Conservation (phyloP, 176 grass and related monocot genomes). For the Tillandsia fasciculata region DNA sequence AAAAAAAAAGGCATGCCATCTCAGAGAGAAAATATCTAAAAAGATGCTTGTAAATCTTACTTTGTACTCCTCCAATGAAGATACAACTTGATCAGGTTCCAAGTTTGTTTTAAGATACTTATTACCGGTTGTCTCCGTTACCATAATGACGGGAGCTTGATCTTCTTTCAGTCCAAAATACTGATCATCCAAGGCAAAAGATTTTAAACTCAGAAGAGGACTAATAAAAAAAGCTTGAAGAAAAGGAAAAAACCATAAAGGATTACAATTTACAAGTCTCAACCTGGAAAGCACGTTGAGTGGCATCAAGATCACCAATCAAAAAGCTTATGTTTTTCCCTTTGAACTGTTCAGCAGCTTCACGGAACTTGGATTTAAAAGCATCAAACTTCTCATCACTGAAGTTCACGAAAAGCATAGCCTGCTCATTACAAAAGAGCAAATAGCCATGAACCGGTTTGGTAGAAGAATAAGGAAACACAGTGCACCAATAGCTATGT, state of each 20-base stretch:
- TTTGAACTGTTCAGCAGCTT: constrained; percentile 51
- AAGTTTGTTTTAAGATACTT: constrained; percentile 78
- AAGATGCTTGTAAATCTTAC: constrained; percentile 31
- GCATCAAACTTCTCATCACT: constrained; percentile 30
- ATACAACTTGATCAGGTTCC: constrained; percentile 54
- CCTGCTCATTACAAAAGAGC: constrained; percentile 31
- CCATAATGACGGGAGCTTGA: constrained; percentile 51
- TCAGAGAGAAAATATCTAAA: background rate
- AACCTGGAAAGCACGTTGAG: constrained; percentile 62
- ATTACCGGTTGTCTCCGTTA: constrained; percentile 35
- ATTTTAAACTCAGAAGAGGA: constrained; percentile 10
- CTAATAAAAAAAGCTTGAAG: constrained; percentile 7
- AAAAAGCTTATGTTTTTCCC: constrained; percentile 76
- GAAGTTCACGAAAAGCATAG: constrained; percentile 88
- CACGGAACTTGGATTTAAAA: constrained; percentile 56
- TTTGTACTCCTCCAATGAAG: constrained; percentile 70
- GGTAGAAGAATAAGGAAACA: background rate
- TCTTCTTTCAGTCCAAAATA: constrained; percentile 75
- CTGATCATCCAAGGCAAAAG: constrained; percentile 29
- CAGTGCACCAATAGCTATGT: no score
- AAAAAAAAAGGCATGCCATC: background rate
- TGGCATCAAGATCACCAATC: constrained; percentile 58
- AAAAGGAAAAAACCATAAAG: constrained; percentile 3
- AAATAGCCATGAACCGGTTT: constrained; percentile 1
- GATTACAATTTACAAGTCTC: constrained; percentile 5